These are phyloP conservation scores for Phylloporus sp. DNA, from an alignment of 768 basidiomycete species.

Conservation along the genomic window DNA sequence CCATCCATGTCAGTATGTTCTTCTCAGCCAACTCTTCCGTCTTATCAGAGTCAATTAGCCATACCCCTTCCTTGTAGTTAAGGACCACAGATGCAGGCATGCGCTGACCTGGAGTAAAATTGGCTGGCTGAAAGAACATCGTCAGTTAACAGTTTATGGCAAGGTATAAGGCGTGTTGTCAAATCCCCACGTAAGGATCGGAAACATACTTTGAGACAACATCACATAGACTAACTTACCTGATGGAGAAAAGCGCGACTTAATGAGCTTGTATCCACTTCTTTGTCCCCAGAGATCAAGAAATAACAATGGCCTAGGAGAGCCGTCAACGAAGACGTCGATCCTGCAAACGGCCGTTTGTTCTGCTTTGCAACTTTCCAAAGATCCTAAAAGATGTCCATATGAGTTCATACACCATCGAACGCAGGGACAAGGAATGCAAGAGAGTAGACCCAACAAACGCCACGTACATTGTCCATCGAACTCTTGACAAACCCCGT, in stretches of 20 bases:
- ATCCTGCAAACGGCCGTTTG: conserved; percentile 68
- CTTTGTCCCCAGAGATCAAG: conserved; percentile 69
- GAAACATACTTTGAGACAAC: background rate
- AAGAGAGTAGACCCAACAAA: background rate
- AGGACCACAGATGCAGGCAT: conserved; percentile 72
- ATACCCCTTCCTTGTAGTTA: conserved; percentile 61
- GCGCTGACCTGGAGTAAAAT: conserved; percentile 75
- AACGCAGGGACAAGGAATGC: background rate
- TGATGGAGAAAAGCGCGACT: conserved; percentile 56
- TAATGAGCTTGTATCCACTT: conserved; percentile 57
- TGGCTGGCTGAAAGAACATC: conserved; percentile 40
- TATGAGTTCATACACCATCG: background rate
- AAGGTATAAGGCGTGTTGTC: background rate
- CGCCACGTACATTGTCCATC: conserved; percentile 54
- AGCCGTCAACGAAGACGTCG: conserved; percentile 85
- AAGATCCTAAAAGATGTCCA: conserved; percentile 49
- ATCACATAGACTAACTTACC: conserved; percentile 38
- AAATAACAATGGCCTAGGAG: conserved; percentile 88
- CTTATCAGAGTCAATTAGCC: conserved; percentile 59
- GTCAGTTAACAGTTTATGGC: conserved; percentile 1
- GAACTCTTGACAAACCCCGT: conserved; percentile 76
- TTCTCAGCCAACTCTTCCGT: conserved; percentile 44
- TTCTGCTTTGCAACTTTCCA: conserved; percentile 55
- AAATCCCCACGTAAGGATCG: background rate
- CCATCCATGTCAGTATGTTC: conserved; percentile 77